Conservation (phyloP, 306 rosid species). For the Arachis hypogaea region DNA sequence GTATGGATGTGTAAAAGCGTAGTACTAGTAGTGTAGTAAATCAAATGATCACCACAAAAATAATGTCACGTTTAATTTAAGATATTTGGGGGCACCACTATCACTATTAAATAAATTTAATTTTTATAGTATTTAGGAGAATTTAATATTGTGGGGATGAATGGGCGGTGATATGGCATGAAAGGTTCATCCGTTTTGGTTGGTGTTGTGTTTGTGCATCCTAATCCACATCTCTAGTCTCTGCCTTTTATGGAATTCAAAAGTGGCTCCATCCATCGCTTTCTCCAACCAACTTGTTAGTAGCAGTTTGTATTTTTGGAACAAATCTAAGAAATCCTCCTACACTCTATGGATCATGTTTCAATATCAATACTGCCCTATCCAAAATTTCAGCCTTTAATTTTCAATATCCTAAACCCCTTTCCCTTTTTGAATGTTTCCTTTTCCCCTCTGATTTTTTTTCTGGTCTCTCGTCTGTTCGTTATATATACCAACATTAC, state of each 20-base stretch:
- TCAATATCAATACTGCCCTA: background rate
- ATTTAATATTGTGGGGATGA: constrained; percentile 11
- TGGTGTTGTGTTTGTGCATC: constrained; percentile 1
- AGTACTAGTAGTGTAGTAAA: background rate
- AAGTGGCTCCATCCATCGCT: background rate
- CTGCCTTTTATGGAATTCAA: background rate
- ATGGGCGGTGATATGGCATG: background rate
- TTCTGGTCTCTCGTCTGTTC: too few relatives aligned
- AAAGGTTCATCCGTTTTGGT: constrained; percentile 38
- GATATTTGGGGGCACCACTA: background rate
- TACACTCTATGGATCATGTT: background rate
- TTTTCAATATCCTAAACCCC: background rate
- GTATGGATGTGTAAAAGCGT: too few relatives aligned
- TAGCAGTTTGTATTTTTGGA: constrained; percentile 19
- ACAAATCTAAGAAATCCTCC: background rate
- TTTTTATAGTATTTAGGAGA: background rate
- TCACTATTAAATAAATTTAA: background rate
- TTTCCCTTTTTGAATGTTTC: too few relatives aligned
- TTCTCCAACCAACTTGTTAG: constrained; percentile 24
- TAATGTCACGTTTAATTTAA: background rate
- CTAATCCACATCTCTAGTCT: constrained; percentile 33
- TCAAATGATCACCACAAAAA: background rate
- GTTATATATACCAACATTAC: too few relatives aligned
- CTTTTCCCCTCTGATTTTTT: too few relatives aligned
- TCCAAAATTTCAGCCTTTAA: background rate